Evolutionary conservation across 495 filamentous ascomycete species (phyloP), one percentile per base, ranked within the genome.

Genomic region (Podospora sp.): DNA sequence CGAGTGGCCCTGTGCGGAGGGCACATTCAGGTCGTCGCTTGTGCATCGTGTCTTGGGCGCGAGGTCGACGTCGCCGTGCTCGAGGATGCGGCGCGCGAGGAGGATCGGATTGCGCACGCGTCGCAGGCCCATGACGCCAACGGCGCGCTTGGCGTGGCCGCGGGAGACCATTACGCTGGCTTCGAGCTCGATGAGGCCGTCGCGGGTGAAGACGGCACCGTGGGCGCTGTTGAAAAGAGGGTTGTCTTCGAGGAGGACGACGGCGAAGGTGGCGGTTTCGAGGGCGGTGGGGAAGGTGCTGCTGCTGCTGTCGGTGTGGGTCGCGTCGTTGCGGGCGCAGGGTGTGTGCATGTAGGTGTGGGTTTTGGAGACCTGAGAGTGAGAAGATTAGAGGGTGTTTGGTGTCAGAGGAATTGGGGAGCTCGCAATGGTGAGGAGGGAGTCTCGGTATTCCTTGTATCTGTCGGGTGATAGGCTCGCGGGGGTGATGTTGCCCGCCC

Each of bases 141-240:
- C 90, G 20, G 88, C 92, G 25, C 92, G 84, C 78, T 97, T 97
- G 27, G 86, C 86, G 49, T 80, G 77, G 0, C 88, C 89, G n/a
- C 82, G 80, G 4, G 89, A 88, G 0, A 95, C 91, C 94, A 97
- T 97, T 26, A 97, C 84, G n/a, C 87, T 91, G 29, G 93, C 90
- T 77, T 97, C 93, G 69, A 96, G 87, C 77, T 97, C 93, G 77
- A 92, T 93, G 63, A 86, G 87, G 9, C 93, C 93, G 59, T 88
- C 88, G 49, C 86, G 83, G 2, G 92, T 96, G 76, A 96, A 97
- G 18, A 96, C 93, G 59, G 92, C 91, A 68, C 93, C 93, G 67
- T 89, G 89, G 50, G 89, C 93, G 65, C 87, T 87, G 79, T 97
- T 97, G 84, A 94, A 97, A 12, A 96, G 88, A 6, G 88, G 85